Evolutionary conservation across 805 yeast species (phyloP), one percentile per base, ranked within the genome.

Genomic region (Huiozyma naganishii): DNA sequence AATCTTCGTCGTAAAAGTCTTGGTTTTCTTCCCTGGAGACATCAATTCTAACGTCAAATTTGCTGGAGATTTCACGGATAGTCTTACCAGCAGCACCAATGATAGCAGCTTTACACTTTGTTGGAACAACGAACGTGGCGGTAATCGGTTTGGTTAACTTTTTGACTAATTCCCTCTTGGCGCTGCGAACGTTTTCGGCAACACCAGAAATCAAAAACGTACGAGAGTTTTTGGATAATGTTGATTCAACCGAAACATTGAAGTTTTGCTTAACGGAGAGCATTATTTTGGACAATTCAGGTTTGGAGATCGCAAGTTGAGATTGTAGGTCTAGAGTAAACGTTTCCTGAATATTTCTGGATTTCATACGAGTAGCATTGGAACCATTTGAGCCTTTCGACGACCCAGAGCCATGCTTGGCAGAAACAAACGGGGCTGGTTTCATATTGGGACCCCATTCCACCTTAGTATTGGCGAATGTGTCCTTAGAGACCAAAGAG

Each of bases 81-180:
- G 72, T 81, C 53, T 73, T 75, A 60, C 97, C 97, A 60, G 81
- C 84, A 37, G 89, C 73, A 46, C 97, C 97, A 65, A 89, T 89
- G 46, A 89, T 76, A 41, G 76, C 74, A 6, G 94, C 74, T 64
- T 92, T 76, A 46, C 85, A 72, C 52, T 75, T 76, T 10, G 89
- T 75, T 30, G 97, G 97, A 42, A 89, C 76, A 29, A 71, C 60
- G 58, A 89, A 75, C 29, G 69, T 64, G 40, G 76, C 65, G 6
- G 66, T 67, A 45, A 82, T 76, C 43, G 94, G 94, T 61, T 80
- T 82, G 34, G 94, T 80, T 59, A 90, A 72, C 52, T 77, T 81
- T 57, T 78, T 80, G 48, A 84, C 73, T 45, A 90, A 72, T 50
- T 83, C 84, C 49, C 86, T 74, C 62, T 80, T 82, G 45, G 94